These are phyloP conservation scores for Monosporozyma yasuniensis DNA, from an alignment of 805 yeast species.

Conservation along the genomic window DNA sequence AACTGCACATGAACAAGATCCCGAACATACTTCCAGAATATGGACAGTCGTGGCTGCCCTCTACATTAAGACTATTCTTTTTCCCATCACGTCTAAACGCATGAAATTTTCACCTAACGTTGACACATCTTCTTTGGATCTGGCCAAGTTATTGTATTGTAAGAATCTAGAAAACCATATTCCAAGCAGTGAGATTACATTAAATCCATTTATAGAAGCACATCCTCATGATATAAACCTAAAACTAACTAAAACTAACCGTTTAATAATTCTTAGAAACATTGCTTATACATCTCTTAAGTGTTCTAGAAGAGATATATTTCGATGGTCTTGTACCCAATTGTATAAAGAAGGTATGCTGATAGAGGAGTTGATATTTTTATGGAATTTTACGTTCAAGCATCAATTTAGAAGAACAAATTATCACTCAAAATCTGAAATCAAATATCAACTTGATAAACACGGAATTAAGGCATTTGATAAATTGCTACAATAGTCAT, in stretches of 20 bases:
- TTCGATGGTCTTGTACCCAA: slow-evolving; percentile 22
- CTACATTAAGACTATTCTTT: slow-evolving; percentile 16
- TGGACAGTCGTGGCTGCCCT: slow-evolving; percentile 22
- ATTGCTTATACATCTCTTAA: slow-evolving; percentile 18
- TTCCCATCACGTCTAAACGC: background rate
- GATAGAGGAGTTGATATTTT: slow-evolving; percentile 15
- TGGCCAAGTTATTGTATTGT: slow-evolving; percentile 17
- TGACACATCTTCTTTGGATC: slow-evolving; percentile 8
- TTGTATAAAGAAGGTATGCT: slow-evolving; percentile 18
- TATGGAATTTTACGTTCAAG: slow-evolving; percentile 20
- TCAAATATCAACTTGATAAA: slow-evolving; percentile 2
- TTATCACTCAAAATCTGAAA: slow-evolving; percentile 1
- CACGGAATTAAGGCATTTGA: slow-evolving; percentile 9
- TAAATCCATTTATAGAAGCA: slow-evolving; percentile 19
- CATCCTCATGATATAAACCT: slow-evolving; percentile 13
- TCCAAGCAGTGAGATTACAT: background rate
- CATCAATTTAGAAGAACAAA: slow-evolving; percentile 14
- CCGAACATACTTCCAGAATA: slow-evolving; percentile 12
- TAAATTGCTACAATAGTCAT: slow-evolving; percentile 3
- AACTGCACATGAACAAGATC: slow-evolving; percentile 19
- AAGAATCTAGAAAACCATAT: slow-evolving; percentile 3
- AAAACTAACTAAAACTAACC: slow-evolving; percentile 16
- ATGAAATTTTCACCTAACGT: background rate
- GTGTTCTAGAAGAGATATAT: slow-evolving; percentile 14
- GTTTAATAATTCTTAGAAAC: slow-evolving; percentile 17